Evolutionary conservation across 768 basidiomycete species (phyloP), one percentile per base, ranked within the genome.

Genomic region (Russula dissimulans): DNA sequence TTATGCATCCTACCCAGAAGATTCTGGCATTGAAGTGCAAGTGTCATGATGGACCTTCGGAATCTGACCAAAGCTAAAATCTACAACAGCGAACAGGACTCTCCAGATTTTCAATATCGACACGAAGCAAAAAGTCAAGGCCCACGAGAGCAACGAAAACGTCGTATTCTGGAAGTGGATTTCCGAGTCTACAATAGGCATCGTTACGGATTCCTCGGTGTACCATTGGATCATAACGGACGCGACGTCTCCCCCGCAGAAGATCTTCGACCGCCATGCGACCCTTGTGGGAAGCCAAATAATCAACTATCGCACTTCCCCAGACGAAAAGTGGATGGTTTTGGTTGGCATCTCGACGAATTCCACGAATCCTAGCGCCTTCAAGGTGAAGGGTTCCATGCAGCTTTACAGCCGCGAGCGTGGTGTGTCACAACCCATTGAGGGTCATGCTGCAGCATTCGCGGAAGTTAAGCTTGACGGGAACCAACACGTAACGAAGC

Each of bases 161-260:
- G 80, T 97, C 54, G 86, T 92, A 29, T 99, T 97, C 75, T 99
- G 97, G 97, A 97, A 97, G 72, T 99, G 97, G 97, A 85, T 97
- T 42, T 89, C 86, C 49, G 87, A 92, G 63, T 83, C 85, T 17
- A 89, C 89, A 32, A 86, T 99, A 63, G 97, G 97, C 68, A 82
- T 98, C 76, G 97, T 97, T 68, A 97, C 95, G 32, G 95, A 97
- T 61, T 80, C 89, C 0, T 81, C 93, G 5, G 95, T 98, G 34
- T 91, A 81, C 72, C 95, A 98, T 73, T 97, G 95, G 94, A 79
- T 86, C 59, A 85, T 87, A 66, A 67, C 75, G 43, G 88, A 92
- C 73, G 74, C 79, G 64, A 87, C 85, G 3, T 87, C 90, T 1
- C 74, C 87, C 3, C 90, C 89, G 3, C 87, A 89, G 77, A 93